Conservation (phyloP, 805 yeast species). For the Torulaspora microellipsoides region DNA sequence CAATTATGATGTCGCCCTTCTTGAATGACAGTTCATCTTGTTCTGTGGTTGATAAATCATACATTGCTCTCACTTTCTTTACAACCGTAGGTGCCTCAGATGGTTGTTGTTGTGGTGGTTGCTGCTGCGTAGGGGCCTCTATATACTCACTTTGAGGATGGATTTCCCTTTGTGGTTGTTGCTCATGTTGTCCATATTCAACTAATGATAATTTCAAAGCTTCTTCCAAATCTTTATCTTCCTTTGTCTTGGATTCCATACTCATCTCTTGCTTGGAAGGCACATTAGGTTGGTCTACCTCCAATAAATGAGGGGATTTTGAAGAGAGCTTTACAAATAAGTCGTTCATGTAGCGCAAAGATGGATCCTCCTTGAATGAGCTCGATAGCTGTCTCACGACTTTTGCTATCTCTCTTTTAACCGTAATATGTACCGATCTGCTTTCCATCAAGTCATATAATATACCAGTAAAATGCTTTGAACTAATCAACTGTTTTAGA, state of each 20-base stretch:
- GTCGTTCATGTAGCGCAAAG: constrained; percentile 63
- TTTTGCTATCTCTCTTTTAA: constrained; percentile 62
- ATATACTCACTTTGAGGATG: background rate
- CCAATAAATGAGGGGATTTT: constrained; percentile 38
- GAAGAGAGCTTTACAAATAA: constrained; percentile 48
- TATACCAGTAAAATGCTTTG: constrained; percentile 47
- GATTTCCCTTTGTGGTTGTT: background rate
- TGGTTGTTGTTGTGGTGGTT: constrained; percentile 15
- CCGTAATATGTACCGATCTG: constrained; percentile 54
- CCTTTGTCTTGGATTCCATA: constrained; percentile 45
- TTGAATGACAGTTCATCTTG: constrained; percentile 84
- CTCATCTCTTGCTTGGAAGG: constrained; percentile 54
- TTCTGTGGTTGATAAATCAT: constrained; percentile 72
- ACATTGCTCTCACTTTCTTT: constrained; percentile 70
- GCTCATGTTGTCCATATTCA: constrained; percentile 41
- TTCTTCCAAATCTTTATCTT: constrained; percentile 75
- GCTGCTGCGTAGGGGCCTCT: constrained; percentile 7
- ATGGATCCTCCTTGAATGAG: constrained; percentile 69
- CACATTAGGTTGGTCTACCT: constrained; percentile 41
- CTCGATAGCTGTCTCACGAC: constrained; percentile 61
- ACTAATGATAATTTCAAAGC: constrained; percentile 70
- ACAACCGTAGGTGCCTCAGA: constrained; percentile 10
- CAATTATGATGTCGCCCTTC: constrained; percentile 83
- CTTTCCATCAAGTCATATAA: constrained; percentile 50
- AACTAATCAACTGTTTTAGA: constrained; percentile 58